These are phyloP conservation scores for Clitoria ternatea DNA, from an alignment of 306 rosid genomes.

Conservation along the genomic window DNA sequence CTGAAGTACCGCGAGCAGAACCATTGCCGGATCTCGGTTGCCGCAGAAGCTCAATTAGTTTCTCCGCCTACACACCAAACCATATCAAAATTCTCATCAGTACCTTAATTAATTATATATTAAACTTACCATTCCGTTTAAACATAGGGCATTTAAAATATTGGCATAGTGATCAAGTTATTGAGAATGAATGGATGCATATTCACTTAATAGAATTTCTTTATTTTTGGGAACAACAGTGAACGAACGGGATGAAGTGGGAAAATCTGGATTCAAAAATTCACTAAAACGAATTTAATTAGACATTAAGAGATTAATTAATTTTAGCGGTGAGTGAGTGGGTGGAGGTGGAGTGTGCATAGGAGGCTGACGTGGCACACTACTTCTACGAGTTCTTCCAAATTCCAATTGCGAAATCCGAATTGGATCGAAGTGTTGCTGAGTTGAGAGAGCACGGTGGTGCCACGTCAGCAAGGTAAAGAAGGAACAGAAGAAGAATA, in stretches of 20 bases:
- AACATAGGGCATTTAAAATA: too few relatives aligned
- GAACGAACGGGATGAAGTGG: too few relatives aligned
- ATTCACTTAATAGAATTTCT: too few relatives aligned
- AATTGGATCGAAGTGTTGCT: background rate
- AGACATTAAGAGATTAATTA: background rate
- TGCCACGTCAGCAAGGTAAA: slow-evolving; percentile 52
- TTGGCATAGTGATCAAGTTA: too few relatives aligned
- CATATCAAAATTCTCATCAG: too few relatives aligned
- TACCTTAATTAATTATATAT: too few relatives aligned
- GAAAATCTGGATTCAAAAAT: too few relatives aligned
- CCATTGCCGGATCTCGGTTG: slow-evolving; percentile 85
- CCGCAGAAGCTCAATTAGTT: slow-evolving; percentile 84
- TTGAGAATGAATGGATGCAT: too few relatives aligned
- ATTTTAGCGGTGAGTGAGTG: slow-evolving; percentile 17
- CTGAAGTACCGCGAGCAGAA: slow-evolving; percentile 46
- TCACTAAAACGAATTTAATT: background rate
- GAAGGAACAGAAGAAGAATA: too few relatives aligned
- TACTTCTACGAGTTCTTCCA: background rate
- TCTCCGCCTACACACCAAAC: slow-evolving; percentile 81
- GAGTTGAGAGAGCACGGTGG: background rate
- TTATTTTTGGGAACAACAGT: too few relatives aligned
- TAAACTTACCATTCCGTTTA: too few relatives aligned
- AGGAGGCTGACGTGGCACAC: slow-evolving; percentile 27
- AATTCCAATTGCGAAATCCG: background rate
- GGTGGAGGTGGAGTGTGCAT: slow-evolving; percentile 13